Conservation (phyloP, 768 basidiomycete genomes). For the Pisolithus orientalis region DNA sequence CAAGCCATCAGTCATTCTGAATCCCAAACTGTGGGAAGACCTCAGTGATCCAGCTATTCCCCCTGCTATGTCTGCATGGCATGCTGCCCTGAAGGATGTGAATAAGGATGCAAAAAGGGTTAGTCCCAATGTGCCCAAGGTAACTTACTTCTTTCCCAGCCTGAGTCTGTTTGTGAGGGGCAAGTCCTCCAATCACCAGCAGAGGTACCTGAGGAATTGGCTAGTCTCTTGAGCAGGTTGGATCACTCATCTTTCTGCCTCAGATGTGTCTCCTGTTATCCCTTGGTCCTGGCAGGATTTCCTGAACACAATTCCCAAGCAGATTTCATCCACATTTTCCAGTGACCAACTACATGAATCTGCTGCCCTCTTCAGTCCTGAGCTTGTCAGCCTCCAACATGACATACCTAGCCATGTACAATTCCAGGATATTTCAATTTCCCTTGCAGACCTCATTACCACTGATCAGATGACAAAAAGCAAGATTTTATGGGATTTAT, state of each 20-base stretch:
- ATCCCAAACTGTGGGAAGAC: too few species aligned
- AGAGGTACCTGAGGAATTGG: not conserved
- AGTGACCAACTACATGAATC: not conserved
- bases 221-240: not conserved
- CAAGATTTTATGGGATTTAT: slow-evolving; percentile 14
- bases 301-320: not conserved
- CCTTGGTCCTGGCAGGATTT: not conserved
- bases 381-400: not conserved
- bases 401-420: not conserved
- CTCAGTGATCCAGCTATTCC: not conserved
- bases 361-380: not conserved
- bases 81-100: not conserved
- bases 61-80: not conserved
- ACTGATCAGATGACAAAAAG: not conserved
- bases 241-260: not conserved
- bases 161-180: not conserved
- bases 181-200: not conserved
- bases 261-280: not conserved
- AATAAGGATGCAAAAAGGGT: not conserved
- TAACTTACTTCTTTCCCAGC: not conserved
- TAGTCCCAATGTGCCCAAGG: not conserved
- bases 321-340: not conserved
- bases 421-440: not conserved
- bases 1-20: too few species aligned
- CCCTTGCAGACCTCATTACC: not conserved